Percentiles rank a stretch among this genome's conserved stretches.
Evolutionary conservation across 1,284 basidiomycete species (phyloP).

Genomic region (Moesziomyces parantarcticus): DNA sequence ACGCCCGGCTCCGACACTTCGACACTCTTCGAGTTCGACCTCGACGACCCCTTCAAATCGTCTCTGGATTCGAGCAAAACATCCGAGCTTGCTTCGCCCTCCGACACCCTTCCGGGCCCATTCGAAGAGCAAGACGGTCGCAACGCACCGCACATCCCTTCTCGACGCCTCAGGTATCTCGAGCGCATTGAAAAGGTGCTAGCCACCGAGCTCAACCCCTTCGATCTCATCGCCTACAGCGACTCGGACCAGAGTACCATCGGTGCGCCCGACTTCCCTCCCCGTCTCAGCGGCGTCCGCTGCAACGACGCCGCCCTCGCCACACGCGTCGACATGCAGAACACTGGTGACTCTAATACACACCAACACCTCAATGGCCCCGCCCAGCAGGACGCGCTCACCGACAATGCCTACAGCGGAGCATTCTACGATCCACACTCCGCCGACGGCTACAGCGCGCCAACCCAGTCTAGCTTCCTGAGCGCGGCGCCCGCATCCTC

Average conservation of each 20-base stretch:
- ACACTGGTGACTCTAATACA: conserved; percentile 2
- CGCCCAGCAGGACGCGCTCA: conserved; percentile 6
- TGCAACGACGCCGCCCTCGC: conserved; percentile 8
- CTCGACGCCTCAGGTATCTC: conserved; percentile 24
- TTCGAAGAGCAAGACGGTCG: neutral
- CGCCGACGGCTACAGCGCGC: conserved; percentile 47
- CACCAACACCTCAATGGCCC: conserved; percentile 2
- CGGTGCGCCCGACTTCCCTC: conserved; percentile 4
- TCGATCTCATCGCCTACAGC: conserved; percentile 29
- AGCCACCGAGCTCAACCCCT: conserved; percentile 33
- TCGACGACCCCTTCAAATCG: conserved; percentile 9
- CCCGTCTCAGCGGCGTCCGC: conserved; percentile 9
- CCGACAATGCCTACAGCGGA: conserved; percentile 5
- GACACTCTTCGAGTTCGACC: conserved; percentile 34
- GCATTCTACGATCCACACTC: conserved; percentile 49
- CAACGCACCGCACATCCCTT: neutral
- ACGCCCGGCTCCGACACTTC: conserved; percentile 41
- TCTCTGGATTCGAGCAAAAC: conserved; percentile 9
- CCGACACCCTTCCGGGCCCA: conserved; percentile 20
- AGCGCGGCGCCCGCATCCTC: conserved; percentile 20
- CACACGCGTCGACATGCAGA: conserved; percentile 29
- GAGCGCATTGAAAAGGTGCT: conserved; percentile 39
- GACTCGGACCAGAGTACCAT: conserved; percentile 4
- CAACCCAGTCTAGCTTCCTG: conserved; percentile 28
- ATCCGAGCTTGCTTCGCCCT: conserved; percentile 19